Evolutionary conservation across 2,329 filamentous ascomycete species (phyloP).

Genomic region (Trichoderma arundinaceum): DNA sequence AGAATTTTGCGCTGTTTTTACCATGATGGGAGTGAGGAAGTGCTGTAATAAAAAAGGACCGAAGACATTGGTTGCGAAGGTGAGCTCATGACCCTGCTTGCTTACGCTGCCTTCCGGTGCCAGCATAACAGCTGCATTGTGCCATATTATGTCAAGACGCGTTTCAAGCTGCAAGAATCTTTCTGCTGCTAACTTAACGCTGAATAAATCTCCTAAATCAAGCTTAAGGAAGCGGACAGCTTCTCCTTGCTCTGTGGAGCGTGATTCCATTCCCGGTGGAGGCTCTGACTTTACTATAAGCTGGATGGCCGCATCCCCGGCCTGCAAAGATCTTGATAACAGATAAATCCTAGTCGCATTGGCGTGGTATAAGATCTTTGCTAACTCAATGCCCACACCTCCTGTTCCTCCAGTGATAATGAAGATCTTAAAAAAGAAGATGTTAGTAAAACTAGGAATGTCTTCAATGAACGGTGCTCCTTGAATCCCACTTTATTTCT

Average conservation of each 20-base stretch:
- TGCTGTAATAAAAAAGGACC: conserved; percentile 7
- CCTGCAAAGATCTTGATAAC: background rate
- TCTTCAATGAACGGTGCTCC: background rate
- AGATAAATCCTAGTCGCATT: background rate
- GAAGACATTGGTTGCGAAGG: conserved; percentile 10
- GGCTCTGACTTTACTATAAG: background rate
- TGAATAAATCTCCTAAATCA: background rate
- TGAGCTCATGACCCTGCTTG: conserved; percentile 12
- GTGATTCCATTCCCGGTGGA: background rate
- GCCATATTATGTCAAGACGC: background rate
- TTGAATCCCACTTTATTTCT: background rate
- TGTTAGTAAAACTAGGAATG: background rate
- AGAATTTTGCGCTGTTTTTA: background rate
- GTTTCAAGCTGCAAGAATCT: background rate
- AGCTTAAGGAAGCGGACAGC: background rate
- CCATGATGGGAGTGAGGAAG: conserved; percentile 2
- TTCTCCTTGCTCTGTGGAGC: background rate
- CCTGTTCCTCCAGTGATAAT: conserved; percentile 8
- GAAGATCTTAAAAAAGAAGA: background rate
- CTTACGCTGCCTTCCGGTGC: conserved; percentile 4
- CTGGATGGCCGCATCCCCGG: background rate
- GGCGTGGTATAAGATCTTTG: conserved; percentile 8
- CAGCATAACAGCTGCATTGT: conserved; percentile 6
- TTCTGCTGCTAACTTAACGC: background rate
- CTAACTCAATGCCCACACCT: background rate